Percentiles rank a stretch among this genome's conserved stretches.
Conservation (phyloP, 1,284 basidiomycete genomes). For the Apiotrichum veenhuisii region DNA sequence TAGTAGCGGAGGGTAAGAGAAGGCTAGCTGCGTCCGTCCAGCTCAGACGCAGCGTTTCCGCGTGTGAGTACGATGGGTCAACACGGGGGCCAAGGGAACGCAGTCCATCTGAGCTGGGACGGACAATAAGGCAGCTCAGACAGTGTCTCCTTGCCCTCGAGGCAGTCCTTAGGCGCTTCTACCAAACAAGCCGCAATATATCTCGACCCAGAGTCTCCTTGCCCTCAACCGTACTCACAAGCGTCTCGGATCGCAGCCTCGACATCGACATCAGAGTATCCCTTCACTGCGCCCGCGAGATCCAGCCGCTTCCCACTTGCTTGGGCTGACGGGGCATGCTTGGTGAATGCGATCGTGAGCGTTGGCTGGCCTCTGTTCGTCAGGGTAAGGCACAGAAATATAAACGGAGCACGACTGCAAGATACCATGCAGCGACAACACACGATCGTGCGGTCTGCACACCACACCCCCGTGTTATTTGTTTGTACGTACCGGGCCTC, state of each 20-base stretch:
- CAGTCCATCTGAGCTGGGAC: not conserved
- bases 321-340: not conserved
- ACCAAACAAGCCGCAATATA: too few species aligned
- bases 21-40: too few species aligned
- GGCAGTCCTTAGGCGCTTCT: too few species aligned
- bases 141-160: not conserved
- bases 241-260: slow-evolving; percentile 13
- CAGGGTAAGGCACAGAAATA: not conserved
- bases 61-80: too few species aligned
- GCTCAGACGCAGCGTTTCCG: too few species aligned
- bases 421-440: too few species aligned
- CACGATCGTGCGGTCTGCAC: too few species aligned
- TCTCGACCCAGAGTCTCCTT: too few species aligned
- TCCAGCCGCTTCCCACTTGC: slow-evolving; percentile 1
- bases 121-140: not conserved
- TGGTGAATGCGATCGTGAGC: slow-evolving; percentile 15
- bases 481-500: slow-evolving; percentile 1
- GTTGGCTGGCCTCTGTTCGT: slow-evolving; percentile 8
- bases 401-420: too few species aligned
- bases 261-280: slow-evolving; percentile 10
- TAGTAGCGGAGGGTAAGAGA: too few species aligned
- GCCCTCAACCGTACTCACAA: slow-evolving; percentile 19
- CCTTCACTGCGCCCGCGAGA: slow-evolving; percentile 8
- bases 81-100: too few species aligned
- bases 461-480: too few species aligned